These are phyloP conservation scores for Tetrapisispora pingtungensis DNA, from an alignment of 805 yeast genomes.

Conservation along the genomic window DNA sequence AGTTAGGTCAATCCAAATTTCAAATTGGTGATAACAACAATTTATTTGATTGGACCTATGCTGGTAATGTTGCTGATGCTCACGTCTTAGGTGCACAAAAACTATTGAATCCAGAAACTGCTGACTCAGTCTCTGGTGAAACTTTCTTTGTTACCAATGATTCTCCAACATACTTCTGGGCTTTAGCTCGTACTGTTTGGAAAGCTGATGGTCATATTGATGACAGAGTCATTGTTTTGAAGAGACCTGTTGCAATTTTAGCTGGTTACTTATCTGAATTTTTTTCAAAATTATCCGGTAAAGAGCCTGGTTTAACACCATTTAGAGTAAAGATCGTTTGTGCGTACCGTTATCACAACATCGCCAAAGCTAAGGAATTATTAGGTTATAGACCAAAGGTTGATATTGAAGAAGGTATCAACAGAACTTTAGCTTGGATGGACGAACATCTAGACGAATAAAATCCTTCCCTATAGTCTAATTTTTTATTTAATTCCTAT, in stretches of 20 bases:
- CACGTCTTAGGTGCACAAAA: slow-evolving; percentile 87
- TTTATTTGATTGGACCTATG: slow-evolving; percentile 93
- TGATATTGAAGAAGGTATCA: slow-evolving; percentile 69
- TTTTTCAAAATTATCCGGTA: slow-evolving; percentile 58
- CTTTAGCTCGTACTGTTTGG: slow-evolving; percentile 94
- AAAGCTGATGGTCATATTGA: slow-evolving; percentile 87
- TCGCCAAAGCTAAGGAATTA: slow-evolving; percentile 68
- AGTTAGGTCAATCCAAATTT: slow-evolving; percentile 76
- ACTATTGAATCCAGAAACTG: slow-evolving; percentile 39
- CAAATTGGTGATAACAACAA: slow-evolving; percentile 93
- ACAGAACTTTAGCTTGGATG: slow-evolving; percentile 78
- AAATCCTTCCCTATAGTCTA: too few species aligned
- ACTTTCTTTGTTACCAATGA: slow-evolving; percentile 88
- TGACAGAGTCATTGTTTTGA: slow-evolving; percentile 54
- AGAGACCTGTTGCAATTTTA: slow-evolving; percentile 64
- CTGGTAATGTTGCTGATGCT: slow-evolving; percentile 96
- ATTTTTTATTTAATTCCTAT: not conserved
- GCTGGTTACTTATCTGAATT: slow-evolving; percentile 77
- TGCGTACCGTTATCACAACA: slow-evolving; percentile 89
- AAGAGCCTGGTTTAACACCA: slow-evolving; percentile 91
- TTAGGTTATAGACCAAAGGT: slow-evolving; percentile 78
- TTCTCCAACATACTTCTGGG: slow-evolving; percentile 93
- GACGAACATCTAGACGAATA: slow-evolving; percentile 40
- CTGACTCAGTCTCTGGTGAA: slow-evolving; percentile 61
- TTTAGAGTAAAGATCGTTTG: slow-evolving; percentile 88